Evolutionary conservation across 2,329 filamentous ascomycete genomes (phyloP).

Genomic region (Clarireedia paspali): DNA sequence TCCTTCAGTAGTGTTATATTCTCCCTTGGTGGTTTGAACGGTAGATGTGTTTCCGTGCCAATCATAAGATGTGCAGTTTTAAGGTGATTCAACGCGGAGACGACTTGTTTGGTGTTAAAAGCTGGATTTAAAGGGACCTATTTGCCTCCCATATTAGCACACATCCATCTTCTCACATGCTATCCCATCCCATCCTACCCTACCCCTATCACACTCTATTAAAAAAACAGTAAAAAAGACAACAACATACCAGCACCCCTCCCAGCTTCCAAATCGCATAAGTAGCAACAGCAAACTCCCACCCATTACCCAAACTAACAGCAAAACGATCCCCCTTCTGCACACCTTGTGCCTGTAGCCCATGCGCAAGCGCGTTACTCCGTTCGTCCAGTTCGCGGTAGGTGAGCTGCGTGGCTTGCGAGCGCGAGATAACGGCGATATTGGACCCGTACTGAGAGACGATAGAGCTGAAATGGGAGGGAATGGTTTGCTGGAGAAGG

Average conservation of each 20-base stretch:
- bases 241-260: conserved; percentile 61
- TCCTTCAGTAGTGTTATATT: conserved; percentile 51
- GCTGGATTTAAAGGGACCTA: conserved; percentile 83
- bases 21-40: conserved; percentile 55
- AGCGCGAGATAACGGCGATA: conserved; percentile 47
- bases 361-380: conserved; percentile 69
- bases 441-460: conserved; percentile 58
- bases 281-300: conserved; percentile 76
- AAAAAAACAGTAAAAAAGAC: neutral
- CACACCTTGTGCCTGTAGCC: conserved; percentile 63
- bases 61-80: conserved; percentile 68
- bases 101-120: conserved; percentile 75
- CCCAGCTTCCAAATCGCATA: conserved; percentile 93
- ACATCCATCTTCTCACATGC: no score
- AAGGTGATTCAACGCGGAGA: conserved; percentile 70
- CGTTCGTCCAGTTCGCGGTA: conserved; percentile 68
- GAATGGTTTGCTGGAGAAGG: conserved; percentile 60
- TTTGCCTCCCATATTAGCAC: neutral
- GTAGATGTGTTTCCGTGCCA: conserved; percentile 78
- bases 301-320: conserved; percentile 76
- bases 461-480: conserved; percentile 61
- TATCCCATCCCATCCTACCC: neutral
- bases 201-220: no score
- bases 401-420: conserved; percentile 44
- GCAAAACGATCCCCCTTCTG: conserved; percentile 78